Percentiles rank a stretch among this genome's conserved stretches.
Evolutionary conservation across 768 basidiomycete species (phyloP).

Genomic region (Naganishia kalamii): DNA sequence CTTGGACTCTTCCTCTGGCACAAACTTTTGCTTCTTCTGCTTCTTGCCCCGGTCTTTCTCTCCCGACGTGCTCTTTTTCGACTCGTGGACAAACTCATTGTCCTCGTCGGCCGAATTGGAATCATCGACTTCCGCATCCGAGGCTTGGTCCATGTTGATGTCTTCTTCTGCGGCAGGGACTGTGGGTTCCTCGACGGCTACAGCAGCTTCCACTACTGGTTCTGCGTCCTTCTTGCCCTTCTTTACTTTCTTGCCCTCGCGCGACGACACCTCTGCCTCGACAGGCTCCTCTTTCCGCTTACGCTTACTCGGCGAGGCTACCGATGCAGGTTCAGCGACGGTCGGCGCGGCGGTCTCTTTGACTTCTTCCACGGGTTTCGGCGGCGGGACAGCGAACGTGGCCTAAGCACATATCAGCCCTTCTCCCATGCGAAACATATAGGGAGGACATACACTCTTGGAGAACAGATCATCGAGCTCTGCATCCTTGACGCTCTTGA

Average conservation of each 20-base stretch:
- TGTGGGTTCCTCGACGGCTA: background rate
- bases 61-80: constrained; percentile 36
- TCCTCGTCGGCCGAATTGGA: constrained; percentile 28
- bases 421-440: background rate
- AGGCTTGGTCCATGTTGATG: constrained; percentile 38
- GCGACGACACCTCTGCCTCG: background rate
- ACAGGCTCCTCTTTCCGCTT: constrained; percentile 25
- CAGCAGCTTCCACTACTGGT: constrained; percentile 7
- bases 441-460: constrained; percentile 49
- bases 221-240: constrained; percentile 17
- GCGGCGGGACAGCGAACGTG: constrained; percentile 3
- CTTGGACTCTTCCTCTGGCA: constrained; percentile 64
- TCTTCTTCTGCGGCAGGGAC: constrained; percentile 18
- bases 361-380: constrained; percentile 15
- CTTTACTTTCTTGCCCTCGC: constrained; percentile 17
- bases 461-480: constrained; percentile 64
- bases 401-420: background rate
- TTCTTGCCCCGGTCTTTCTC: constrained; percentile 33
- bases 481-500: constrained; percentile 47
- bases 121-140: constrained; percentile 28
- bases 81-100: constrained; percentile 37
- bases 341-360: constrained; percentile 20
- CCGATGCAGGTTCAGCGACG: constrained; percentile 2
- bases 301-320: constrained; percentile 19
- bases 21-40: constrained; percentile 49